These are phyloP conservation scores for Russula brevipes DNA, from an alignment of 768 basidiomycete species.

Conservation along the genomic window DNA sequence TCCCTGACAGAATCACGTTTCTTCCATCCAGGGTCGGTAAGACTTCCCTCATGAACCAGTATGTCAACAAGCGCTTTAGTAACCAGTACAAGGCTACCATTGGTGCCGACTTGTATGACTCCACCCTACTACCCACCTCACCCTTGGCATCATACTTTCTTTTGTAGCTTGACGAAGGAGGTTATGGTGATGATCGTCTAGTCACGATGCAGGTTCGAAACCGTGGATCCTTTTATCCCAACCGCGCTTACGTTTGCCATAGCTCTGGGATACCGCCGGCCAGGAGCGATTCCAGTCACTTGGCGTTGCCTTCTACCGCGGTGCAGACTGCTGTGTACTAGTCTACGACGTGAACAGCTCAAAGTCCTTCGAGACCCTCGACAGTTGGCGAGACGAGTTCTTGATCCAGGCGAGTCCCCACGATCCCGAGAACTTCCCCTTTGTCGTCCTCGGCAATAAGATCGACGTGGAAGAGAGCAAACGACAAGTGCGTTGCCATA, in stretches of 20 bases:
- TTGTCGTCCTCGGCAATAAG: slow-evolving; percentile 99
- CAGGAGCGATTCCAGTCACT: slow-evolving; percentile 99
- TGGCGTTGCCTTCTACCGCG: slow-evolving; percentile 98
- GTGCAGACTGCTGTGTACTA: slow-evolving; percentile 97
- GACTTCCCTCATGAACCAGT: slow-evolving; percentile 99
- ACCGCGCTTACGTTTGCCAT: slow-evolving; percentile 4
- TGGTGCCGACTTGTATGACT: slow-evolving; percentile 87
- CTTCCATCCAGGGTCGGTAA: slow-evolving; percentile 74
- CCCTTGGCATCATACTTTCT: neutral
- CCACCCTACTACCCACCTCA: slow-evolving; percentile 26
- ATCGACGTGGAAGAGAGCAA: slow-evolving; percentile 99
- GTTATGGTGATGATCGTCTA: slow-evolving; percentile 97
- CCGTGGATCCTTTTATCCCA: neutral
- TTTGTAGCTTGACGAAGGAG: slow-evolving; percentile 84
- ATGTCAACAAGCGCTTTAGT: slow-evolving; percentile 99
- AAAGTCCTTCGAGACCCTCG: slow-evolving; percentile 97
- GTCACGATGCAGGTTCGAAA: slow-evolving; percentile 95
- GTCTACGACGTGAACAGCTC: slow-evolving; percentile 99
- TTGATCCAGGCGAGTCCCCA: slow-evolving; percentile 98
- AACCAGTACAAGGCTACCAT: slow-evolving; percentile 99
- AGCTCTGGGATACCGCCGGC: slow-evolving; percentile 99
- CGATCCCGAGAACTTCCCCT: slow-evolving; percentile 99
- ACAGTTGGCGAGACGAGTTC: slow-evolving; percentile 99
- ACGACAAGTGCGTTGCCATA: slow-evolving; percentile 63
- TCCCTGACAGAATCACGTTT: slow-evolving; percentile 10